Base-by-base conservation (phyloP, 495 filamentous ascomycete species). In the Achaetomiella virescens region DNA sequence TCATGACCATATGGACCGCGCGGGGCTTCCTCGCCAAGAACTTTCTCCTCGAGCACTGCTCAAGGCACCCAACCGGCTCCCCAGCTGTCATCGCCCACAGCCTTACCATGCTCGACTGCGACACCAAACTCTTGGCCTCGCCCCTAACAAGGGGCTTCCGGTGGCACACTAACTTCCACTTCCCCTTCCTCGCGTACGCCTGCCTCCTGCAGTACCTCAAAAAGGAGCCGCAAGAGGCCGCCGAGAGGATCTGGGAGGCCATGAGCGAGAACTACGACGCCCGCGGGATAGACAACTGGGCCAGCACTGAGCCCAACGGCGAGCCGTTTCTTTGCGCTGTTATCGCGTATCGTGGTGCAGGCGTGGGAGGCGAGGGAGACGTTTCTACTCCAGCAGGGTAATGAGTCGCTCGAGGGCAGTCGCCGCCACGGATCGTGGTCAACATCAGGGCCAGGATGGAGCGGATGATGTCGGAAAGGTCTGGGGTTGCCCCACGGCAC, bases 121-220 rank as follows among this genome's bases (percentile, higher is more conserved):
- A 52, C 25, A 52, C 49, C 27, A 65, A 74, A 42, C 43, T 83
- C 53, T 71, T 76, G 60, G 68, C 58, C 5, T 80, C 76, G 0
- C 69, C 76, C 20, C 63, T 75, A 0, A 78, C 64, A 1, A 71
- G 68, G 61, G 63, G 73, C 12, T 83, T 65, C 59, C 57, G 31
- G 27, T 84, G 81, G 81, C 47, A 76, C 0, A 12, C 63, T 20
- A 59, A 70, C 0, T 66, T 70, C 21, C 52, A 83, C 59, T 83
- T 83, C 61, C 81, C 79, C 6, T 75, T 82, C 38, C 73, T 73
- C 0, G 77, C 72, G 7, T 83, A 81, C 57, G 53, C 78, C 17
- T 71, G 80, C 31, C 48, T 81, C n/a, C 44, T 73, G 4, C 72
- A 80, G 57, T 69, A 79, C 37, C 50, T 82, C 41, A 68, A 60